phyloP scores from a whole-genome alignment of 345 rosid genomes.

The Clarkia xantiana region DNA sequence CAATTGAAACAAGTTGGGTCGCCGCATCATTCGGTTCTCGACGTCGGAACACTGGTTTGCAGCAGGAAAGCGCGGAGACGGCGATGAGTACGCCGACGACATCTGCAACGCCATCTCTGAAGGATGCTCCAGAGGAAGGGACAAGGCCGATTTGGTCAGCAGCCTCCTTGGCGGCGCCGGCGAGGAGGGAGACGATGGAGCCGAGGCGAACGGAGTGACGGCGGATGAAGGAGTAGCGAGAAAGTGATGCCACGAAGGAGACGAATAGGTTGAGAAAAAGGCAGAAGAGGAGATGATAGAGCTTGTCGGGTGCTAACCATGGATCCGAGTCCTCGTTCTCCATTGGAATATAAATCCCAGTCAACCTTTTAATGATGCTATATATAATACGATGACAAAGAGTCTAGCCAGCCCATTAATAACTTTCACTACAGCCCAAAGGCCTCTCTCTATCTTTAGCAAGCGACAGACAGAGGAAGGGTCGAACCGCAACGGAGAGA shows the following conservation, averaged over 20 bases:
- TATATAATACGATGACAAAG: too few species aligned
- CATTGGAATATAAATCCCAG: neutral
- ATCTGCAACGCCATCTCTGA: conserved; percentile 72
- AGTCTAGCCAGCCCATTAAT: too few species aligned
- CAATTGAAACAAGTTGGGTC: conserved; percentile 32
- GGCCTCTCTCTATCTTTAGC: too few species aligned
- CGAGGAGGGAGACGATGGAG: conserved; percentile 53
- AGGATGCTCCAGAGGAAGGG: conserved; percentile 80
- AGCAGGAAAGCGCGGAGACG: conserved; percentile 25
- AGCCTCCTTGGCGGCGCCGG: conserved; percentile 86
- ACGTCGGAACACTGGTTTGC: conserved; percentile 10
- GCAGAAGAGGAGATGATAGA: conserved; percentile 77
- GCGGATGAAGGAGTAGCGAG: conserved; percentile 43
- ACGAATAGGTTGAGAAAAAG: conserved; percentile 46
- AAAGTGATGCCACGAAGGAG: conserved; percentile 37
- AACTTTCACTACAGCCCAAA: too few species aligned
- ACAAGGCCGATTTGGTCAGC: conserved; percentile 74
- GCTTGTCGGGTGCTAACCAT: conserved; percentile 76
- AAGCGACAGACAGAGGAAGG: too few species aligned
- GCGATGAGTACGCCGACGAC: conserved; percentile 49
- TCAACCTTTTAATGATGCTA: too few species aligned
- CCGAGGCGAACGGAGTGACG: conserved; percentile 47
- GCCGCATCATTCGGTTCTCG: conserved; percentile 14
- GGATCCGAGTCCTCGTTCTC: conserved; percentile 34
- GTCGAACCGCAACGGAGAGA: too few species aligned